phyloP scores from a whole-genome alignment of 371 early-diverging fungal species.

The Rhizopus stolonifer region DNA sequence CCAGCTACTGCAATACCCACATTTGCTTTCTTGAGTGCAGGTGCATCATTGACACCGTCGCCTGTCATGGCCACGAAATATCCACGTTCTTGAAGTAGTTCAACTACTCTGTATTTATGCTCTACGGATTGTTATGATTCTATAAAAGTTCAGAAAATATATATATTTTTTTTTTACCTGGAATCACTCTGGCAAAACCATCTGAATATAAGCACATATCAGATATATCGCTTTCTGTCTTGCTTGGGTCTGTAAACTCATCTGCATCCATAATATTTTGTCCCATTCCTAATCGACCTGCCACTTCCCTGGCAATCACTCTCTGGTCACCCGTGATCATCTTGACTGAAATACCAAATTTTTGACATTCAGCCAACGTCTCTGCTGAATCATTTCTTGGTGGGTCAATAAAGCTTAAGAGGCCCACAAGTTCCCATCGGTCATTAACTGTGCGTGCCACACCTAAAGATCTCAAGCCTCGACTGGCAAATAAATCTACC shows the following conservation, averaged over 20 bases:
- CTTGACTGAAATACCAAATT: slow-evolving; percentile 78
- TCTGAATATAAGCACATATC: slow-evolving; percentile 82
- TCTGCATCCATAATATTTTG: slow-evolving; percentile 78
- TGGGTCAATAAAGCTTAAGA: slow-evolving; percentile 89
- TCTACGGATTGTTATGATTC: no score
- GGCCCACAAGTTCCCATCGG: slow-evolving; percentile 63
- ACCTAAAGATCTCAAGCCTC: slow-evolving; percentile 90
- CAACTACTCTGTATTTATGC: slow-evolving; percentile 93
- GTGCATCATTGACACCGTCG: slow-evolving; percentile 64
- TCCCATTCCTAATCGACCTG: slow-evolving; percentile 79
- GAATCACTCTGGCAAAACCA: slow-evolving; percentile 95
- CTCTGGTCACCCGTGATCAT: slow-evolving; percentile 94
- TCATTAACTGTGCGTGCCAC: slow-evolving; percentile 74
- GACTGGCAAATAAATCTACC: slow-evolving; percentile 81
- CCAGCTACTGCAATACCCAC: slow-evolving; percentile 88
- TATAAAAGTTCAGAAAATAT: no score
- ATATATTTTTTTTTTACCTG: no score
- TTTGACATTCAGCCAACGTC: slow-evolving; percentile 66
- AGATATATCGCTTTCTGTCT: slow-evolving; percentile 83
- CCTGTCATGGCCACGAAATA: slow-evolving; percentile 86
- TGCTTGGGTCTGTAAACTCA: slow-evolving; percentile 77
- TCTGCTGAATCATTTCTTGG: slow-evolving; percentile 67
- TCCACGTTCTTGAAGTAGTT: slow-evolving; percentile 71
- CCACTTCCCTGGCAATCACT: slow-evolving; percentile 89
- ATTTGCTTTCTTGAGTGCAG: slow-evolving; percentile 86